Evolutionary conservation across 345 rosid genomes (phyloP), one percentile per base, ranked within the genome.

Genomic region (Bruguiera gymnorhiza): DNA sequence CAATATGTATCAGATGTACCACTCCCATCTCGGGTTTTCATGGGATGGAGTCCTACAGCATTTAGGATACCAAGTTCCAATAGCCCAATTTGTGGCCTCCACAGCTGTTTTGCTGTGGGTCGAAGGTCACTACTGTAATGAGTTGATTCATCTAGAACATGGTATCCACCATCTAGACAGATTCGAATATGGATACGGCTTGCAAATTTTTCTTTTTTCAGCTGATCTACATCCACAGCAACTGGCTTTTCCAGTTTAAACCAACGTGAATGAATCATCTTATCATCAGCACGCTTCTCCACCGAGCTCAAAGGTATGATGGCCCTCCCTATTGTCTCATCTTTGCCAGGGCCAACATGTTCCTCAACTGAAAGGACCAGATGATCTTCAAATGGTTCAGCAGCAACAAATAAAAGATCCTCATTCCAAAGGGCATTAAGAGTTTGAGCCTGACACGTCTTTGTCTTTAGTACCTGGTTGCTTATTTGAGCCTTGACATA

Each of bases 71-170:
- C 80, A 9, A 77, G 76, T 30, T 77, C 76, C 52, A 77, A 57
- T n/a, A 77, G 34, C 67, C 80, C 80, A 31, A 72, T 72, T 9
- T 76, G 73, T 50, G 80, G 76, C 70, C 80, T 68, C 80, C 80
- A 77, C 6, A 77, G 76, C 60, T 77, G 80, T 59, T 77, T 72
- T 48, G 80, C 80, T 18, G 80, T 77, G 27, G 80, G 80, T 2
- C 80, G 73, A 26, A 77, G 80, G 64, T 77, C 80, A 29, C 80
- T 77, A 61, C 80, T 77, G 66, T 72, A 77, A 29, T 72, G 65
- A 51, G 80, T 77, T 37, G 80, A 77, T 54, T 77, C 80, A 32
- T 77, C 80, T 46, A 77, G 73, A 67, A 77, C 80, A 68, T 77
- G 80, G 66, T 77, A 77, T 9, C 80, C 80, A 51, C 80, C 80